phyloP scores from a whole-genome alignment of 805 yeast genomes.

The Yamadazyma philogaea region DNA sequence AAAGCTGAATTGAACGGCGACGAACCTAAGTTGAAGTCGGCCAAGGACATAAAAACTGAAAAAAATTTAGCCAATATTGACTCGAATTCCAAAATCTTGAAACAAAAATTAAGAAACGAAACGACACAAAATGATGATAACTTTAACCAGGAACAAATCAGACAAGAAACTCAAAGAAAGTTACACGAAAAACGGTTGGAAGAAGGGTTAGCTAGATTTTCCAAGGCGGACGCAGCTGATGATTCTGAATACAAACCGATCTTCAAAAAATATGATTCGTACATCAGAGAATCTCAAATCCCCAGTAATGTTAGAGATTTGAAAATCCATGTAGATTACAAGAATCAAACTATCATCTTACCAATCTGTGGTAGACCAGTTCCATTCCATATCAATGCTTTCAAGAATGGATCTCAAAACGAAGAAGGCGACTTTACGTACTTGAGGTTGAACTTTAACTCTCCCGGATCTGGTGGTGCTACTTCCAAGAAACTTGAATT shows the following conservation, averaged over 20 bases:
- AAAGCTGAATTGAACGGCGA: slow-evolving; percentile 24
- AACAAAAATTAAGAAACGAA: slow-evolving; percentile 77
- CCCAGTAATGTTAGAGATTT: slow-evolving; percentile 81
- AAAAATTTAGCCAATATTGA: slow-evolving; percentile 26
- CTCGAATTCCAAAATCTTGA: slow-evolving; percentile 64
- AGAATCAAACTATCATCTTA: slow-evolving; percentile 80
- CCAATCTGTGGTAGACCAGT: slow-evolving; percentile 97
- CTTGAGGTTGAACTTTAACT: slow-evolving; percentile 83
- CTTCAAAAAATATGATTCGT: slow-evolving; percentile 93
- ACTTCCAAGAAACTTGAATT: slow-evolving; percentile 69
- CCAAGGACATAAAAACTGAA: slow-evolving; percentile 35
- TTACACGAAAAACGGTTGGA: slow-evolving; percentile 82
- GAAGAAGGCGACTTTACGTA: slow-evolving; percentile 96
- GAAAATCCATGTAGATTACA: slow-evolving; percentile 81
- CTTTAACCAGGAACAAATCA: slow-evolving; percentile 64
- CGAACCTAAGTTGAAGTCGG: slow-evolving; percentile 32
- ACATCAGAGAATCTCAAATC: slow-evolving; percentile 88
- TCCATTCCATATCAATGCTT: slow-evolving; percentile 93
- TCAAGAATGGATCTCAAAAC: slow-evolving; percentile 89
- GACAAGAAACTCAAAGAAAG: slow-evolving; percentile 77
- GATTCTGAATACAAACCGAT: slow-evolving; percentile 60
- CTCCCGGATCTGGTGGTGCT: slow-evolving; percentile 84
- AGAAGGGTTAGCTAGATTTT: slow-evolving; percentile 79
- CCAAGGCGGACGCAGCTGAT: slow-evolving; percentile 72
- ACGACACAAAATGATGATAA: slow-evolving; percentile 66